These are phyloP conservation scores for Boletus insuetus DNA, from an alignment of 768 basidiomycete genomes.

Conservation along the genomic window DNA sequence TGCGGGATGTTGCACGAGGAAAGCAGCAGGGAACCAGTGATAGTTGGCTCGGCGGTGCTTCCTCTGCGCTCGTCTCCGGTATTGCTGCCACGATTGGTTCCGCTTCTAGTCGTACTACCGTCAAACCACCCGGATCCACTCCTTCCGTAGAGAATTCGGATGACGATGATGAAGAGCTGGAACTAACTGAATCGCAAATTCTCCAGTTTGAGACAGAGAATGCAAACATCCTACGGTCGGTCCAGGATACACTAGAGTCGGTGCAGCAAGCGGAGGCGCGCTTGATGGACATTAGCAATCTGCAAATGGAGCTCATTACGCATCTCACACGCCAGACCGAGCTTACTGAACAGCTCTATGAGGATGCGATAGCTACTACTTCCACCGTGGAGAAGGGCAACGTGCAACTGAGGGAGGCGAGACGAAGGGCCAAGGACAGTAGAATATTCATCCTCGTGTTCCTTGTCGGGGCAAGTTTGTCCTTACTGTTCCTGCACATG, in stretches of 20 bases:
- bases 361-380: constrained; percentile 88
- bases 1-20: constrained; percentile 27
- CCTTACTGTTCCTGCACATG: constrained; percentile 89
- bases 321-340: constrained; percentile 90
- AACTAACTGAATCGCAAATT: constrained; percentile 84
- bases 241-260: constrained; percentile 82
- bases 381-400: constrained; percentile 89
- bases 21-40: constrained; percentile 28
- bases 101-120: constrained; percentile 32
- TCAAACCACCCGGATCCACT: constrained; percentile 26
- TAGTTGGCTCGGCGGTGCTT: constrained; percentile 62
- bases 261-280: constrained; percentile 92
- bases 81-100: constrained; percentile 62
- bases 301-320: constrained; percentile 88
- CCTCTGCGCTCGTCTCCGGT: constrained; percentile 50
- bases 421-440: constrained; percentile 80
- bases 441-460: constrained; percentile 90
- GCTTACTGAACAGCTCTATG: constrained; percentile 89
- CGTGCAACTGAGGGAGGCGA: constrained; percentile 84
- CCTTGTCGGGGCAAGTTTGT: constrained; percentile 87
- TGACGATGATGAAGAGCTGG: constrained; percentile 76
- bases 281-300: constrained; percentile 85
- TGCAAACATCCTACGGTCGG: constrained; percentile 75
- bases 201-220: constrained; percentile 94
- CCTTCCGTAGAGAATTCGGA: constrained; percentile 43